Evolutionary conservation across 2,329 filamentous ascomycete genomes (phyloP).

Genomic region (Coniochaeta sp.): DNA sequence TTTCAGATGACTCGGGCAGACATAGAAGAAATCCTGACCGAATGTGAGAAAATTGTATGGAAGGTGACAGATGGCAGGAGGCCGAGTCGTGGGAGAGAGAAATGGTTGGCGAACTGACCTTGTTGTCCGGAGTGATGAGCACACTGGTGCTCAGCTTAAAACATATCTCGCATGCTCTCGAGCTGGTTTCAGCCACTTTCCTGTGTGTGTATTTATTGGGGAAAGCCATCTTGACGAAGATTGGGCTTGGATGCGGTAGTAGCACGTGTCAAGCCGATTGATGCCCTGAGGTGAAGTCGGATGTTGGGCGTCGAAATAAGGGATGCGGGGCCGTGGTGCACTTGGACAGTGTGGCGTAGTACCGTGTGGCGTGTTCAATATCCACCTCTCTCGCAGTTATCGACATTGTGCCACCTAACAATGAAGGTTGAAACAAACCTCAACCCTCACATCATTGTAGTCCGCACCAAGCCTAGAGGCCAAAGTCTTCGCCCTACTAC

Average conservation of each 20-base stretch:
- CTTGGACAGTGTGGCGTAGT: background rate
- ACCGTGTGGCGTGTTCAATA: background rate
- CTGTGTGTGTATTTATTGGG: constrained; percentile 80
- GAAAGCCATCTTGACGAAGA: constrained; percentile 39
- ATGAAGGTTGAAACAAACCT: too few relatives aligned
- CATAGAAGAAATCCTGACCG: constrained; percentile 78
- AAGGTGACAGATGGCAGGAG: background rate
- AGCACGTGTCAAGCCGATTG: background rate
- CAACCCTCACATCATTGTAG: too few relatives aligned
- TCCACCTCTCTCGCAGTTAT: too few relatives aligned
- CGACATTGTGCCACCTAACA: too few relatives aligned
- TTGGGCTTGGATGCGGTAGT: background rate
- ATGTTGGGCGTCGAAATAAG: background rate
- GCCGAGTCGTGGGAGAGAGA: background rate
- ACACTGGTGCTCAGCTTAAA: constrained; percentile 84
- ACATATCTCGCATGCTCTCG: constrained; percentile 85
- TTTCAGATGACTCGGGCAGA: constrained; percentile 75
- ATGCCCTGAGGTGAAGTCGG: background rate
- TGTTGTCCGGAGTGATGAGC: constrained; percentile 81
- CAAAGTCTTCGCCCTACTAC: too few relatives aligned
- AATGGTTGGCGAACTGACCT: constrained; percentile 45
- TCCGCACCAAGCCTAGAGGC: too few relatives aligned
- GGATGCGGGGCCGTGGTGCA: background rate
- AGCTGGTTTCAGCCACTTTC: constrained; percentile 74
- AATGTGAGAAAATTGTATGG: background rate